Conservation (phyloP, 164 flowering plant species). For the Magnolia officinalis region DNA sequence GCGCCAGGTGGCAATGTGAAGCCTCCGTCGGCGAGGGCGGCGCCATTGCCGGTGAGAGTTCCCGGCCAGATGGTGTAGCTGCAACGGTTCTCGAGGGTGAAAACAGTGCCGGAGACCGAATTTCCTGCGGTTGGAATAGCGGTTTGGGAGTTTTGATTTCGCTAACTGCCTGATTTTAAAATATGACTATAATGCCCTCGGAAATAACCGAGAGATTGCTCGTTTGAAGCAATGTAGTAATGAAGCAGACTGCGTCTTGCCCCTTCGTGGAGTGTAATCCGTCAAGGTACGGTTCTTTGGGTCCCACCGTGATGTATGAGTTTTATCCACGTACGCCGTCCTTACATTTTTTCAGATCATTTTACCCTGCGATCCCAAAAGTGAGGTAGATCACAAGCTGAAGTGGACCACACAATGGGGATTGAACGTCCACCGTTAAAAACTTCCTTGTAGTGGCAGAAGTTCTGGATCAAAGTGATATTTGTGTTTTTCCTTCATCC, state of each 20-base stretch:
- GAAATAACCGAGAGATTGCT: background rate
- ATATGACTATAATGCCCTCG: background rate
- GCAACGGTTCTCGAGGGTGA: conserved; percentile 66
- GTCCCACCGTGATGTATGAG: no score
- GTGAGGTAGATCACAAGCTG: no score
- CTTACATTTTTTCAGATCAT: no score
- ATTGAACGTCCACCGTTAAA: no score
- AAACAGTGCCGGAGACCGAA: conserved; percentile 38
- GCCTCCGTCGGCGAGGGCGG: conserved; percentile 51
- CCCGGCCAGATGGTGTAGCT: conserved; percentile 79
- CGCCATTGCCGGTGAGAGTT: conserved; percentile 61
- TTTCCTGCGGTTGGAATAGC: conserved; percentile 9
- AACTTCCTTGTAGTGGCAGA: no score
- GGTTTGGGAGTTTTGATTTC: background rate
- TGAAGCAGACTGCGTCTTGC: background rate
- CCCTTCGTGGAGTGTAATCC: background rate
- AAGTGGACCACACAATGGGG: no score
- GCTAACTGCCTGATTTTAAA: background rate
- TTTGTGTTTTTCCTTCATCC: no score
- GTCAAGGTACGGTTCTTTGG: no score
- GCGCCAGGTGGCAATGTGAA: conserved; percentile 45
- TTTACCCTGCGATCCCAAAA: no score
- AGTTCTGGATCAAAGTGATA: no score
- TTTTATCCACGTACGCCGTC: no score
- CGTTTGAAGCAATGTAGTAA: background rate